Evolutionary conservation across 345 rosid species (phyloP).

Genomic region (Euclidium syriacum): DNA sequence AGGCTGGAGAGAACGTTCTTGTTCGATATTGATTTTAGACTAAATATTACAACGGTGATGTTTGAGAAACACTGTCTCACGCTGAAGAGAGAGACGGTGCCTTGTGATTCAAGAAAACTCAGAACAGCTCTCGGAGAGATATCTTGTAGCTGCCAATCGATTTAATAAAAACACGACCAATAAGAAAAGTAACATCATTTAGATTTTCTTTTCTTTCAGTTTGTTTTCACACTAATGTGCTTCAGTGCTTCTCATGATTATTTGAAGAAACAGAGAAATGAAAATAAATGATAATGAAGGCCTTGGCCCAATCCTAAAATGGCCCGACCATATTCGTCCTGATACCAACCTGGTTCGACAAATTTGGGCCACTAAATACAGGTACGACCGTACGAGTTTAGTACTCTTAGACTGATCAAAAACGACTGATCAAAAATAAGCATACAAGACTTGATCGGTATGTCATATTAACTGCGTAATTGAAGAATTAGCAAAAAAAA

Average conservation of each 20-base stretch:
- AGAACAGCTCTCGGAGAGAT: conserved; percentile 21
- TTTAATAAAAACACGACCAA: neutral
- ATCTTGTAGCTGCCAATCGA: conserved; percentile 22
- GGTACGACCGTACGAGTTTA: too few relatives aligned
- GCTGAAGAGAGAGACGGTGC: conserved; percentile 25
- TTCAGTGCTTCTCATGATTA: neutral
- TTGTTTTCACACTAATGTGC: neutral
- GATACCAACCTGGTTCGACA: too few relatives aligned
- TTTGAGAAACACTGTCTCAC: conserved; percentile 33
- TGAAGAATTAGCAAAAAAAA: too few relatives aligned
- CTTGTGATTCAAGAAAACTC: conserved; percentile 15
- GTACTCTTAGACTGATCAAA: too few relatives aligned
- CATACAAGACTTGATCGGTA: too few relatives aligned
- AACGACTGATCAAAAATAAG: too few relatives aligned
- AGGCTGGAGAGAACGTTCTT: conserved; percentile 35
- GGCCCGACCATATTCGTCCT: too few relatives aligned
- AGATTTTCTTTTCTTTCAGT: neutral
- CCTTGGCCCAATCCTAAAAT: too few relatives aligned
- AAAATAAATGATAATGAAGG: neutral
- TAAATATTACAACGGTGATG: conserved; percentile 31
- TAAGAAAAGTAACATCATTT: neutral
- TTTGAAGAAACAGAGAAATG: neutral
- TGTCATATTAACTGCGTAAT: too few relatives aligned
- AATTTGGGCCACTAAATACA: too few relatives aligned
- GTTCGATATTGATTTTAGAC: conserved; percentile 36